Percentiles rank a stretch among this genome's conserved stretches.
Conservation (phyloP, 1,284 basidiomycete species). For the Sutorius eximius region DNA sequence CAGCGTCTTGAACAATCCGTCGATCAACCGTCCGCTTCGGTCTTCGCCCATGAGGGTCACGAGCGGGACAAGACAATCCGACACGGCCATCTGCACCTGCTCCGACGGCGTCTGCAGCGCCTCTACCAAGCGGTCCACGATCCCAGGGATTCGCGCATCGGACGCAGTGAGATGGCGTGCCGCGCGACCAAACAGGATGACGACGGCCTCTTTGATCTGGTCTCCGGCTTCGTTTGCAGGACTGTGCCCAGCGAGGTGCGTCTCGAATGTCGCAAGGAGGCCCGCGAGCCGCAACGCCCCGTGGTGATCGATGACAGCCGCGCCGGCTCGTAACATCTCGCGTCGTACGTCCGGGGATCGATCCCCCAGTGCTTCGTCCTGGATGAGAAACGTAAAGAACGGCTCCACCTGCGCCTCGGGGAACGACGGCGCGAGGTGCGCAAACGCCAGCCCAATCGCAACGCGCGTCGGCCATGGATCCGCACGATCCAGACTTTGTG, state of each 20-base stretch:
- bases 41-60: conserved; percentile 67
- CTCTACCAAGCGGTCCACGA: conserved; percentile 88
- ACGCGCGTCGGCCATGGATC: conserved; percentile 91
- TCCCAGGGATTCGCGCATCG: conserved; percentile 77
- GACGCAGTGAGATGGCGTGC: conserved; percentile 83
- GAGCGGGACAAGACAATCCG: conserved; percentile 90
- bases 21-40: conserved; percentile 69
- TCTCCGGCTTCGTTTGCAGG: conserved; percentile 75
- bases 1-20: conserved; percentile 76
- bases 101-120: conserved; percentile 95
- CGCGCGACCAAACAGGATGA: conserved; percentile 92
- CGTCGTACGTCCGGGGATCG: conserved; percentile 79
- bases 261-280: conserved; percentile 86
- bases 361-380: conserved; percentile 87
- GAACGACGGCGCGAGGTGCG: conserved; percentile 70
- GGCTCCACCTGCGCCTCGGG: conserved; percentile 66
- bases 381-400: conserved; percentile 88
- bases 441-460: conserved; percentile 75
- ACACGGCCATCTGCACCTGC: conserved; percentile 95
- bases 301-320: conserved; percentile 80
- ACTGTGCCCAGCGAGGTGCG: conserved; percentile 65
- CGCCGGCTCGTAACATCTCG: conserved; percentile 87
- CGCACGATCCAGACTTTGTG: conserved; percentile 83
- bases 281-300: conserved; percentile 74
- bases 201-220: conserved; percentile 91